Evolutionary conservation across 495 filamentous ascomycete species (phyloP).

Genomic region (Xylaria telfairii): DNA sequence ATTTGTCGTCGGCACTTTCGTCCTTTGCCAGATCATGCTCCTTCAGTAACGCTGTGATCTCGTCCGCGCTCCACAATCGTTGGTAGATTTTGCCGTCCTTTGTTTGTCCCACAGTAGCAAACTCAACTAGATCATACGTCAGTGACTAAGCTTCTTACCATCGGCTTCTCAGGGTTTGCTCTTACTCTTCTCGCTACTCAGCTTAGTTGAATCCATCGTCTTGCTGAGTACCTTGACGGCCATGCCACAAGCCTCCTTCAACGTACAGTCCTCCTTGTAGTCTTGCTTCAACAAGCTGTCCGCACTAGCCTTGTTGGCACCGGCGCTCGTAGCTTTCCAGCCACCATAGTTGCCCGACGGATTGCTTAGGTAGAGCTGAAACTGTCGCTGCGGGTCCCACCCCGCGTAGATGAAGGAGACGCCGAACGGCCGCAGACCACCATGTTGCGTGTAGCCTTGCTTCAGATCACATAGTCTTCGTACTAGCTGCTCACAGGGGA

Average conservation of each 20-base stretch:
- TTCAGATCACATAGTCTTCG: slow-evolving; percentile 96
- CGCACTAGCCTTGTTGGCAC: slow-evolving; percentile 96
- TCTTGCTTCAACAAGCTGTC: slow-evolving; percentile 99
- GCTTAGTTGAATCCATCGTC: slow-evolving; percentile 99
- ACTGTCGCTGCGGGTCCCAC: slow-evolving; percentile 92
- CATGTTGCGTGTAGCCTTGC: slow-evolving; percentile 99
- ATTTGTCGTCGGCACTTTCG: slow-evolving; percentile 73
- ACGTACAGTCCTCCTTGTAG: slow-evolving; percentile 95
- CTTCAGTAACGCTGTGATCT: slow-evolving; percentile 91
- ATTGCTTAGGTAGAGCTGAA: slow-evolving; percentile 99
- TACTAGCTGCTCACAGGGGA: slow-evolving; percentile 98
- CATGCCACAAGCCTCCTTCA: slow-evolving; percentile 96
- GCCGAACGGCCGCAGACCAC: slow-evolving; percentile 95
- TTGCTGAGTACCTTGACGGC: slow-evolving; percentile 99
- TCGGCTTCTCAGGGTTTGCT: not conserved
- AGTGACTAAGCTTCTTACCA: slow-evolving; percentile 30
- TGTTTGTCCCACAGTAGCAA: slow-evolving; percentile 96
- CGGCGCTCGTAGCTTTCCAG: slow-evolving; percentile 98
- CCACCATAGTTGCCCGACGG: slow-evolving; percentile 99
- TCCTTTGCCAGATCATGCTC: slow-evolving; percentile 94
- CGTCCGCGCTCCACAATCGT: slow-evolving; percentile 94
- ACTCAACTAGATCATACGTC: slow-evolving; percentile 74
- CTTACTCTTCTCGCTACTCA: slow-evolving; percentile 98
- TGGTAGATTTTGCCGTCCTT: slow-evolving; percentile 96
- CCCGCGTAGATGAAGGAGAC: slow-evolving; percentile 99